Percentiles rank a stretch among this genome's conserved stretches.
Evolutionary conservation across 805 yeast species (phyloP).

Genomic region (Candida hungchunana): DNA sequence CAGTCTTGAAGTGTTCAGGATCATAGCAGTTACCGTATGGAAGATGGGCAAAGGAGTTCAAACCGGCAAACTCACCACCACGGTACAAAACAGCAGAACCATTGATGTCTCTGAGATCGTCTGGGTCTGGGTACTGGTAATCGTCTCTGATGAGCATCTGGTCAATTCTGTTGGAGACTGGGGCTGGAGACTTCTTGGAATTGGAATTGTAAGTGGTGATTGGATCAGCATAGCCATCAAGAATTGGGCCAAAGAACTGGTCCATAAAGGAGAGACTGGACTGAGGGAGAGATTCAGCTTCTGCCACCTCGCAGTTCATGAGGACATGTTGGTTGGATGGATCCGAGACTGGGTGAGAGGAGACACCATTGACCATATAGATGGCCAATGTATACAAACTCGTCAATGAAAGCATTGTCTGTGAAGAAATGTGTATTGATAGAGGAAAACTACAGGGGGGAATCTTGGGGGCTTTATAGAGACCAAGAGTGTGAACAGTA

Average conservation of each 20-base stretch:
- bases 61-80: slow-evolving; percentile 48
- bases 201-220: slow-evolving; percentile 20
- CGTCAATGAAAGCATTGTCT: slow-evolving; percentile 20
- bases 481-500: too few relatives aligned
- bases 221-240: slow-evolving; percentile 28
- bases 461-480: too few relatives aligned
- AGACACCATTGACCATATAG: slow-evolving; percentile 10
- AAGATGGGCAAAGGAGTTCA: slow-evolving; percentile 51
- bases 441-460: not conserved
- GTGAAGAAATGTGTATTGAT: not conserved
- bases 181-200: slow-evolving; percentile 27
- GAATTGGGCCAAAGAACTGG: slow-evolving; percentile 31
- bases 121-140: slow-evolving; percentile 33
- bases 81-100: slow-evolving; percentile 36
- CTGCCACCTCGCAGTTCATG: slow-evolving; percentile 21
- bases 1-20: slow-evolving; percentile 31
- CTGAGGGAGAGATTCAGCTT: slow-evolving; percentile 7
- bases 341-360: slow-evolving; percentile 23
- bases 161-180: slow-evolving; percentile 29
- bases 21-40: slow-evolving; percentile 45
- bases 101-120: slow-evolving; percentile 36
- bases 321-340: slow-evolving; percentile 24
- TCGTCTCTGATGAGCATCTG: slow-evolving; percentile 30
- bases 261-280: slow-evolving; percentile 31
- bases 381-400: slow-evolving; percentile 15